Evolutionary conservation across 805 yeast species (phyloP), one percentile per base, ranked within the genome.

Genomic region (Pichia insulana): DNA sequence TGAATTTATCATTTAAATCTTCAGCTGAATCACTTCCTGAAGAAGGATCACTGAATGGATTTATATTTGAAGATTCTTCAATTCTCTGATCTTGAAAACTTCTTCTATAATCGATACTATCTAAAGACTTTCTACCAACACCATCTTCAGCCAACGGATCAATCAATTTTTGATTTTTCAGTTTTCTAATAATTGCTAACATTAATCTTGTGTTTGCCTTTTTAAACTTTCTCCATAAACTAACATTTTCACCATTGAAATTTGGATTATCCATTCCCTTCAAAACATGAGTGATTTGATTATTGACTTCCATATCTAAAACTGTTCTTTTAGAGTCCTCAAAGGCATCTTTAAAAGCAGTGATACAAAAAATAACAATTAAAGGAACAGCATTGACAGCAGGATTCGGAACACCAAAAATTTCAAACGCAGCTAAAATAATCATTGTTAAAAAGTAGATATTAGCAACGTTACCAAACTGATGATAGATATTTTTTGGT

Each of bases 401-500:
- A 1, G 94, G 94, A 45, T 72, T 76, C 3, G 88, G 82, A 26
- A 84, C 94, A 57, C 94, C 94, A 59, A 84, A 84, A 32, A 84
- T 79, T 40, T 71, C 68, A 58, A 83, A 82, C 2, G 75, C 83
- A 46, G 96, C 96, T 48, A 90, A 64, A 50, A 90, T 80, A 55
- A 81, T 81, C 64, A 86, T 68, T 30, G 78, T 66, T 53, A 90
- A 66, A 71, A 90, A 90, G 67, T 88, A 90, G 39, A 86, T 67
- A 63, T 90, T 90, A 35, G 98, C 98, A 48, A 89, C 76, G 60
- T 89, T 90, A 51, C 74, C 77, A 62, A 89, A 89, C 65, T 92
- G 97, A 49, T 74, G 71, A 36, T 65, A 61, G 37, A 90, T 61
- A 63, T 90, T 88, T 60, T 88, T 88, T 3, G 97, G 97, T 26